phyloP scores from a whole-genome alignment of 2,329 filamentous ascomycete genomes.

The Arachnopeziza araneosa region DNA sequence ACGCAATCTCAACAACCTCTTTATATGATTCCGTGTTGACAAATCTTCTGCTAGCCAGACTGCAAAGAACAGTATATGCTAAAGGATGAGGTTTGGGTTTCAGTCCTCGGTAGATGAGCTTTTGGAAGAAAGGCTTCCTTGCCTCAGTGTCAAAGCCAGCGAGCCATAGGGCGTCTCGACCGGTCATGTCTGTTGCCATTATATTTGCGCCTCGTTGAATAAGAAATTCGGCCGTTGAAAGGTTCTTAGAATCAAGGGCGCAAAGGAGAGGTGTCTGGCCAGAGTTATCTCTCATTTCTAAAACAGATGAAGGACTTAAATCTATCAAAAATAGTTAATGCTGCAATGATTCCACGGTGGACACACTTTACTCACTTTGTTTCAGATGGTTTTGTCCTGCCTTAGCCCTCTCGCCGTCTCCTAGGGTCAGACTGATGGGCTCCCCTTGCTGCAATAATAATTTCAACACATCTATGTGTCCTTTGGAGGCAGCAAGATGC shows the following conservation, averaged over 20 bases:
- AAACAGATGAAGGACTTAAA: background rate
- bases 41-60: background rate
- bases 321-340: background rate
- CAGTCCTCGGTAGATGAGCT: background rate
- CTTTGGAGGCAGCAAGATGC: slow-evolving; percentile 1
- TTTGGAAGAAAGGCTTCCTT: background rate
- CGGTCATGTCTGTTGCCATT: background rate
- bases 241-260: background rate
- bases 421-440: too few relatives aligned
- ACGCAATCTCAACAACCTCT: background rate
- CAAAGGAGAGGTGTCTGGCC: background rate
- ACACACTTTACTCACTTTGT: background rate
- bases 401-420: background rate
- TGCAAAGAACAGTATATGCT: background rate
- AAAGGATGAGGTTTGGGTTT: background rate
- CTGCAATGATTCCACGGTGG: too few relatives aligned
- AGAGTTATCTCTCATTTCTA: background rate
- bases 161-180: background rate
- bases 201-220: slow-evolving; percentile 5
- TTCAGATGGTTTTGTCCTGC: background rate
- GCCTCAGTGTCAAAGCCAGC: background rate
- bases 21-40: background rate
- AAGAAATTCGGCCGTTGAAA: slow-evolving; percentile 1
- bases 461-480: background rate
- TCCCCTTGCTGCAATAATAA: background rate